Evolutionary conservation across 2,329 filamentous ascomycete species (phyloP), one percentile per base, ranked within the genome.

Genomic region (Hortaea sp.): DNA sequence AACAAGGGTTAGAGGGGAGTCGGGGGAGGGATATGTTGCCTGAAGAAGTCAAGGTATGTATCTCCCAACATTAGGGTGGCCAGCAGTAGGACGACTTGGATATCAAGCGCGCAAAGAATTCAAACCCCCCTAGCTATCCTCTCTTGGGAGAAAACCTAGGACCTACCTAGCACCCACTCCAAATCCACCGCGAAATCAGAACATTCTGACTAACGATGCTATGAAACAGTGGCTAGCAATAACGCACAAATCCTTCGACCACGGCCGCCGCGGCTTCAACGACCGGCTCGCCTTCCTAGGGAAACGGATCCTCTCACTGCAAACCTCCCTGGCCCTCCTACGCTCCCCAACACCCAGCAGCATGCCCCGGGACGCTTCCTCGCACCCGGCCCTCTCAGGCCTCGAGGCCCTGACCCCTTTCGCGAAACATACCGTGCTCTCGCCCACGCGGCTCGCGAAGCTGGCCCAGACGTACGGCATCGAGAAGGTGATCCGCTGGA

Each of bases 241-340:
- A 46, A 98, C 92, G 54, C 92, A 97, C 68, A 97, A 97, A 78
- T 95, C 88, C 68, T 97, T 95, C 62, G 90, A 98, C 64, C 88
- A 97, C 63, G 92, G 89, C 44, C 76, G 88, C 61, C 82, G 89
- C 73, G 90, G 90, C 1, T 95, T 90, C 70, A 98, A 98, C 65
- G 90, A 95, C 61, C 79, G 87, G 52, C 72, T 98, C 66, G 86
- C 88, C n/a, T 88, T 86, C 61, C 72, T 94, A 45, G 90, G 82
- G 49, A 80, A 80, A 65, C 73, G 79, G 37, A 76, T 82, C 57
- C 68, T 82, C 41, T 73, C 80, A 59, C 67, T 84, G 39, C 81
- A 86, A 62, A 73, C 76, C 48, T 82, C 80, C 45, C 69, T 87
- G 34, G 75, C 75, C 28, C 70, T 85, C 29, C 66, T 83, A 30